A percentile compares a stretch with the other conserved stretches of the same genome.
Conservation (phyloP, 768 basidiomycete species). For the Hypholoma fasciculare region DNA sequence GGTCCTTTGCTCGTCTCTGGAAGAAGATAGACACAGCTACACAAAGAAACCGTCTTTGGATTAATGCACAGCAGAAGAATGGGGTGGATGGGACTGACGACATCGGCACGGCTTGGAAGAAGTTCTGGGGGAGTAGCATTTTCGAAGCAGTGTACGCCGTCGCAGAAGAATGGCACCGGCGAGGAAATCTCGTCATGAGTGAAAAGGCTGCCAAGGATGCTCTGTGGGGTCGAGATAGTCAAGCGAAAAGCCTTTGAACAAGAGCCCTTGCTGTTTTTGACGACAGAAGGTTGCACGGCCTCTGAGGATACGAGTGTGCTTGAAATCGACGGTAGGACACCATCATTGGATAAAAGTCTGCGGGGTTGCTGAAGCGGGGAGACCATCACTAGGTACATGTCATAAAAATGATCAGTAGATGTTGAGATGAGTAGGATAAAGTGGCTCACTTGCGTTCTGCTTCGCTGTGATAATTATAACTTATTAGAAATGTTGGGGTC, state of each 20-base stretch:
- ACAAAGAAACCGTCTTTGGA: neutral
- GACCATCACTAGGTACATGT: neutral
- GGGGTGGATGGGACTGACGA: neutral
- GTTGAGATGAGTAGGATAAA: neutral
- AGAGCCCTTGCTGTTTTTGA: neutral
- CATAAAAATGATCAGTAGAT: neutral
- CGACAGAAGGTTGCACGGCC: neutral
- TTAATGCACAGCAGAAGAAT: neutral
- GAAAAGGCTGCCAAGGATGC: neutral
- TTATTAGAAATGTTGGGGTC: neutral
- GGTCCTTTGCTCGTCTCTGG: constrained; percentile 1
- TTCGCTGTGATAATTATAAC: neutral
- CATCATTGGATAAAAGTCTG: neutral
- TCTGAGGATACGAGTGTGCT: neutral
- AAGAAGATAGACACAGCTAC: constrained; percentile 3
- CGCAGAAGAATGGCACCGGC: neutral
- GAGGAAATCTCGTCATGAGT: neutral
- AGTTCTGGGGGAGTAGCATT: too few relatives aligned
- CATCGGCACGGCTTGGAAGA: neutral
- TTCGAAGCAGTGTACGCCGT: neutral
- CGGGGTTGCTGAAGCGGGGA: neutral
- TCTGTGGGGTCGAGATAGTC: neutral
- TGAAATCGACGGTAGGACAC: neutral
- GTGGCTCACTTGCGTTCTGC: neutral
- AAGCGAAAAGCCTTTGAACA: neutral